These are phyloP conservation scores for Botryotinia globosa DNA, from an alignment of 2,329 filamentous ascomycete species.

Conservation along the genomic window DNA sequence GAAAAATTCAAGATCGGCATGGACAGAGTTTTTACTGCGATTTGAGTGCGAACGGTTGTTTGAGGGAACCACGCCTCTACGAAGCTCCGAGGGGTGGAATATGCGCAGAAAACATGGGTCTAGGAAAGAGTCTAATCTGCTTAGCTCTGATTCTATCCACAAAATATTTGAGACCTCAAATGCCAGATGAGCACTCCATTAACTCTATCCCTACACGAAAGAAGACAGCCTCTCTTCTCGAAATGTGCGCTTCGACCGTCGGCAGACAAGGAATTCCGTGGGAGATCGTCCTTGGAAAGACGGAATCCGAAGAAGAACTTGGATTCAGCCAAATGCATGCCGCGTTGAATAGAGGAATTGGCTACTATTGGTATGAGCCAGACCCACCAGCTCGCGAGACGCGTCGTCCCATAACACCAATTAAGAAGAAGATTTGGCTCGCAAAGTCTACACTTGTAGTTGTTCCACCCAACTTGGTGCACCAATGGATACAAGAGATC, in stretches of 20 bases:
- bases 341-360: conserved; percentile 56
- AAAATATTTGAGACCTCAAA: conserved; percentile 61
- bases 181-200: conserved; percentile 59
- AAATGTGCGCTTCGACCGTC: conserved; percentile 72
- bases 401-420: conserved; percentile 41
- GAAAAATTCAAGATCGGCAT: conserved; percentile 56
- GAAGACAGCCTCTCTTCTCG: conserved; percentile 60
- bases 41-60: conserved; percentile 57
- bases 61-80: conserved; percentile 67
- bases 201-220: conserved; percentile 42
- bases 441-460: conserved; percentile 72
- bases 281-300: conserved; percentile 58
- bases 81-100: conserved; percentile 75
- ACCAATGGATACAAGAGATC: conserved; percentile 83
- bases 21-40: conserved; percentile 69
- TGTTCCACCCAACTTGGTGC: conserved; percentile 77
- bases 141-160: conserved; percentile 75
- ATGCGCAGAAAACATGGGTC: conserved; percentile 75
- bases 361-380: conserved; percentile 55
- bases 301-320: conserved; percentile 22
- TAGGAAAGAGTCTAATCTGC: conserved; percentile 86
- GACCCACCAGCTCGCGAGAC: conserved; percentile 42
- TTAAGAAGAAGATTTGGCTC: conserved; percentile 55
- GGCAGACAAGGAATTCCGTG: conserved; percentile 69
- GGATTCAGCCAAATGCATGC: conserved; percentile 28